Evolutionary conservation across 805 yeast species (phyloP).

Genomic region (Pichia insulana): DNA sequence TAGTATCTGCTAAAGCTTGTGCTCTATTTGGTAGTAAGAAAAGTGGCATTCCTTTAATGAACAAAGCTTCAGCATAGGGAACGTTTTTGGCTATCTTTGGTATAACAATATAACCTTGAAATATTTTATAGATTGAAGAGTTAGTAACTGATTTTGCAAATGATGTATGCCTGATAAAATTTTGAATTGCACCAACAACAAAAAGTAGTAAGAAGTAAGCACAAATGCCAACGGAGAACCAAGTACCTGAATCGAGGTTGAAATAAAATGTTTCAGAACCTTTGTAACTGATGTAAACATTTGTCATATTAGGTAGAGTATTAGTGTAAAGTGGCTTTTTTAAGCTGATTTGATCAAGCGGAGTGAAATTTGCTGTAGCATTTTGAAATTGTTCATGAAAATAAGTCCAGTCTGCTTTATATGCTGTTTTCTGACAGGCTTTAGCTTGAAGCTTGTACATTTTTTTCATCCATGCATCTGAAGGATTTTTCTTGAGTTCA

Average conservation of each 20-base stretch:
- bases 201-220: conserved; percentile 34
- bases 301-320: conserved; percentile 11
- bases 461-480: neutral
- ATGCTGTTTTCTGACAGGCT: conserved; percentile 7
- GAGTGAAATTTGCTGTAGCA: conserved; percentile 21
- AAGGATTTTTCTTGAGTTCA: conserved; percentile 2
- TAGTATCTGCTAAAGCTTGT: conserved; percentile 24
- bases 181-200: conserved; percentile 28
- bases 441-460: conserved; percentile 3
- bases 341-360: conserved; percentile 5
- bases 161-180: conserved; percentile 23
- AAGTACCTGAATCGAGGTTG: conserved; percentile 23
- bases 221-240: conserved; percentile 29
- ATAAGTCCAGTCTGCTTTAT: conserved; percentile 14
- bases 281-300: conserved; percentile 8
- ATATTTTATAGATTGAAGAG: conserved; percentile 20
- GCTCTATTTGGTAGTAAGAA: conserved; percentile 26
- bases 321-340: conserved; percentile 14
- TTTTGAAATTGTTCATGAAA: conserved; percentile 21
- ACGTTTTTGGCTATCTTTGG: conserved; percentile 32
- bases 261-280: conserved; percentile 10
- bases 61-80: conserved; percentile 12
- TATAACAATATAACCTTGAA: conserved; percentile 28
- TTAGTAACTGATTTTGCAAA: conserved; percentile 23
- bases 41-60: conserved; percentile 14